Base-by-base conservation (phyloP, 805 yeast genomes). In the Saccharomycopsis synnaedendra region DNA sequence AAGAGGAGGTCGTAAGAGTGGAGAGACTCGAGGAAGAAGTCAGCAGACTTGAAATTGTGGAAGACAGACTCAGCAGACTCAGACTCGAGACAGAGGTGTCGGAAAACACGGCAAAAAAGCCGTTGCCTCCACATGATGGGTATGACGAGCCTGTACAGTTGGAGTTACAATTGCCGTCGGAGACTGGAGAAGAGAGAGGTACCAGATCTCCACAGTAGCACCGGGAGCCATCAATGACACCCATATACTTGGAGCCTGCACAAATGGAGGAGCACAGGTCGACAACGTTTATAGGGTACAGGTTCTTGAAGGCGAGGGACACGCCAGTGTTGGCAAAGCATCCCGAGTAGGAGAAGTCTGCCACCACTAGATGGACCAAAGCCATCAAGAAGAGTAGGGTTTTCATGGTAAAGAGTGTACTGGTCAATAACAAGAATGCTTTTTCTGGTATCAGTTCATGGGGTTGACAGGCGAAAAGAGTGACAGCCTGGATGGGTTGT, bases 201-300 rank as follows among this genome's bases (percentile, higher is more conserved):
- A 57, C 49, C 5, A 57, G 41, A 32, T 54, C 52, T 47, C 70
- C 64, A 54, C 75, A 70, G 55, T 60, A 65, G 53, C 75, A 70
- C 30, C 57, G 55, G 41, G 55, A 56, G 5, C 73, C 74, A 44
- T 60, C 56, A 28, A 56, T 58, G 32, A 69, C 32, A 35, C 71
- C 75, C 40, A 69, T 58, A 50, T 65, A 70, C 4, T 71, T 62
- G 45, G 63, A 65, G 33, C 51, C 54, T 4, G 60, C 41, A 52
- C 75, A 70, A 5, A 48, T 6, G n/a, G 51, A 28, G 5, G 49
- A 35, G 33, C 54, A 51, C 35, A 48, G 54, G 10, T 33, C 36
- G 10, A 48, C 46, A 10, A 47, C 43, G 19, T 35, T 42, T 8
- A 44, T 32, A 4, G 52, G 50, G 31, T 51, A 48, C 7, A 49